phyloP scores from a whole-genome alignment of 2,329 filamentous ascomycete species.

The Chrysoporthe puriensis region DNA sequence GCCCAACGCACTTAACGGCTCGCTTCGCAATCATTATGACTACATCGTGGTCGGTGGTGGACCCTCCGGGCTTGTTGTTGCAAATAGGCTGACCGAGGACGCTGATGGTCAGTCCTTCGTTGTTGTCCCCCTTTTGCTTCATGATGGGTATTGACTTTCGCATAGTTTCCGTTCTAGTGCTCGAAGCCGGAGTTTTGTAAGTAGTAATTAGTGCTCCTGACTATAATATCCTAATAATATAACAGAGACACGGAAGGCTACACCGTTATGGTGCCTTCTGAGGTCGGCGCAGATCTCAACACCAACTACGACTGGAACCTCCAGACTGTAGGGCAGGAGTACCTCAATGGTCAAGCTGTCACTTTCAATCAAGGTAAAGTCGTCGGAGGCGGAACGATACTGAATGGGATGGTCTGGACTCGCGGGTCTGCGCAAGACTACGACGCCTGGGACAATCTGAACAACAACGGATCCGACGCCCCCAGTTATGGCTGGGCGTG shows the following conservation, averaged over 20 bases:
- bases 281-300: constrained; percentile 28
- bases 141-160: not conserved
- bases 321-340: constrained; percentile 37
- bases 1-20: constrained; percentile 9
- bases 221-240: not conserved
- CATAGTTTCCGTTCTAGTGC: constrained; percentile 29
- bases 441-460: constrained; percentile 47
- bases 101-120: constrained; percentile 26
- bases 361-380: constrained; percentile 42
- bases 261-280: constrained; percentile 30
- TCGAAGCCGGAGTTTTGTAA: constrained; percentile 31
- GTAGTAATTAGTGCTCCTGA: not conserved
- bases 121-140: not conserved
- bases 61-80: constrained; percentile 49
- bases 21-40: constrained; percentile 35
- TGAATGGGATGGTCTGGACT: constrained; percentile 48
- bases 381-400: constrained; percentile 45
- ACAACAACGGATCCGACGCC: constrained; percentile 37
- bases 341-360: constrained; percentile 41
- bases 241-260: constrained; percentile 26
- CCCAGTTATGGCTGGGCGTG: constrained; percentile 42
- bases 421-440: constrained; percentile 45
- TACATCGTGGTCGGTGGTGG: constrained; percentile 52
- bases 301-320: constrained; percentile 38
- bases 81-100: constrained; percentile 47